Evolutionary conservation across 805 yeast species (phyloP).

Genomic region (Ogataea nonfermentans): DNA sequence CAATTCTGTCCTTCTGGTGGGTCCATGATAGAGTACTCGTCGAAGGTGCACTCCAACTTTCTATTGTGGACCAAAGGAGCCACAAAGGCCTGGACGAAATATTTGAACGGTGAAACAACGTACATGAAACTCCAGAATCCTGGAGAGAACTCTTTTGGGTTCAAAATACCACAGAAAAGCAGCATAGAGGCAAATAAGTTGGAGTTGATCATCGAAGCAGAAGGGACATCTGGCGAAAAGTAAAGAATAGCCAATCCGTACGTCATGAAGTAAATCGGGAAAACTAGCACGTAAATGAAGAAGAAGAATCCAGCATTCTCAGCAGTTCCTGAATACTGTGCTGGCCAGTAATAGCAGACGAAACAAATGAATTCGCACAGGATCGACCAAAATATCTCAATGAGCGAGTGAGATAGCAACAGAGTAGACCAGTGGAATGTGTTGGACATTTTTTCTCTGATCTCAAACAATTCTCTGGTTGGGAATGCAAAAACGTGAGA

Average conservation of each 20-base stretch:
- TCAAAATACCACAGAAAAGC: constrained; percentile 69
- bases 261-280: constrained; percentile 44
- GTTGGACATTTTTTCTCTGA: constrained; percentile 66
- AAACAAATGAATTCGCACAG: constrained; percentile 48
- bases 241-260: constrained; percentile 56
- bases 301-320: constrained; percentile 49
- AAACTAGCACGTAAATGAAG: constrained; percentile 35
- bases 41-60: constrained; percentile 45
- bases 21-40: constrained; percentile 49
- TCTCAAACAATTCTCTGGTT: constrained; percentile 64
- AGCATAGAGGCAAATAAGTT: constrained; percentile 56
- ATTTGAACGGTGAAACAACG: constrained; percentile 69
- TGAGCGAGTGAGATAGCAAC: constrained; percentile 50
- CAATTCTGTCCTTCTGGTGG: constrained; percentile 69
- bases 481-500: constrained; percentile 57
- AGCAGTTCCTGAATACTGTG: constrained; percentile 34
- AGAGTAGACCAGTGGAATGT: constrained; percentile 71
- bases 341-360: constrained; percentile 38
- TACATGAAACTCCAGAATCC: constrained; percentile 86
- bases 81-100: constrained; percentile 56
- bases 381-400: constrained; percentile 61
- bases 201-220: constrained; percentile 61
- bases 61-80: constrained; percentile 49
- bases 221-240: constrained; percentile 62
- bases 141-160: constrained; percentile 57